A percentile compares a stretch with the other conserved stretches of the same genome.
These are phyloP conservation scores for Sporothrix sp. DNA, from an alignment of 2,329 filamentous ascomycete species.

Conservation along the genomic window DNA sequence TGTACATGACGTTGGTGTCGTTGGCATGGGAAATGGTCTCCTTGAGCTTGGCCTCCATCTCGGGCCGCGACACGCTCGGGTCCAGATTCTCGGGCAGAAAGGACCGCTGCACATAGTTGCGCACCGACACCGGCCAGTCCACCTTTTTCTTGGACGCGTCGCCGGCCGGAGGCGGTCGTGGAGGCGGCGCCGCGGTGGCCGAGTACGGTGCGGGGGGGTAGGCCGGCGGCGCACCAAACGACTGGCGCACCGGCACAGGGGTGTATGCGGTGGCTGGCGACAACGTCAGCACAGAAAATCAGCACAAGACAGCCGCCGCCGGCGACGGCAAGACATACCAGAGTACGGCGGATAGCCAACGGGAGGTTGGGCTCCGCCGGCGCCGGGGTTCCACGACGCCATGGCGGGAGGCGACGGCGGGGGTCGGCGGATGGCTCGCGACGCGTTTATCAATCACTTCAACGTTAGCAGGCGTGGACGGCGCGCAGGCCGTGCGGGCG, in stretches of 20 bases:
- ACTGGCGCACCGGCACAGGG: conserved; percentile 33
- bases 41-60: conserved; percentile 80
- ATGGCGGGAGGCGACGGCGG: conserved; percentile 7
- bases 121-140: conserved; percentile 74
- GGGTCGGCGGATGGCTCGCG: neutral
- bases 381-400: conserved; percentile 15
- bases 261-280: conserved; percentile 33
- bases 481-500: neutral
- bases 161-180: conserved; percentile 13
- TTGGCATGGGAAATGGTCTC: conserved; percentile 75
- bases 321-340: conserved; percentile 7
- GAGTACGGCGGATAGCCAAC: conserved; percentile 13
- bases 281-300: neutral
- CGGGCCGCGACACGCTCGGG: conserved; percentile 49
- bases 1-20: conserved; percentile 59
- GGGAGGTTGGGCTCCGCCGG: conserved; percentile 23
- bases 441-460: conserved; percentile 6
- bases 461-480: conserved; percentile 15
- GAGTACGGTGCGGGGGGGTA: conserved; percentile 22
- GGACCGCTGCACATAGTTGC: conserved; percentile 78
- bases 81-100: conserved; percentile 68
- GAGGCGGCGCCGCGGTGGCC: conserved; percentile 18
- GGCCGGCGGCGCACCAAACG: conserved; percentile 21
- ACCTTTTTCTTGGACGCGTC: conserved; percentile 44
- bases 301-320: neutral